These are phyloP conservation scores for Taiozyma sp. DNA, from an alignment of 1,139 yeast species.

Conservation along the genomic window DNA sequence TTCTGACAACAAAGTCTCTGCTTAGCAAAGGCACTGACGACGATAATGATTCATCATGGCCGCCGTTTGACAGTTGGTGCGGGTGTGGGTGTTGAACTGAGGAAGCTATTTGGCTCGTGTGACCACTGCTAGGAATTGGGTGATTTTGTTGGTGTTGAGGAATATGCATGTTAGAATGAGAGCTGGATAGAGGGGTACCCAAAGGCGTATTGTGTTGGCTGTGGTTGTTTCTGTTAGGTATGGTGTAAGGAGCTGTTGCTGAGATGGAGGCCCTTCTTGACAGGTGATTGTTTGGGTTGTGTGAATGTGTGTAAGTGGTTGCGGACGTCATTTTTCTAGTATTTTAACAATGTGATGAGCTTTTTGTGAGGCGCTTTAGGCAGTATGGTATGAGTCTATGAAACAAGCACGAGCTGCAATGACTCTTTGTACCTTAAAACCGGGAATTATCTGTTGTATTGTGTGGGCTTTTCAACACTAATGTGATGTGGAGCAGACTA, in stretches of 20 bases:
- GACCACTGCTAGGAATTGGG: background rate
- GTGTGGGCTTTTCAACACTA: background rate
- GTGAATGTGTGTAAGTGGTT: conserved; percentile 8
- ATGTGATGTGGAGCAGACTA: background rate
- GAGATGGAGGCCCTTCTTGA: conserved; percentile 24
- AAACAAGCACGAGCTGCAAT: background rate
- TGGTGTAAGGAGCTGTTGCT: conserved; percentile 22
- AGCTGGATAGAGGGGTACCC: conserved; percentile 10
- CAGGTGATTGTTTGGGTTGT: conserved; percentile 18
- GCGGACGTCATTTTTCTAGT: background rate
- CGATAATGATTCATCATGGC: conserved; percentile 20
- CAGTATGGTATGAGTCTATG: background rate
- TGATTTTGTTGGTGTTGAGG: conserved; percentile 11
- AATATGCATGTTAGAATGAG: conserved; percentile 12
- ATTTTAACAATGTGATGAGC: background rate
- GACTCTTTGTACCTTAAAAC: background rate
- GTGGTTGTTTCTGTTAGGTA: conserved; percentile 15
- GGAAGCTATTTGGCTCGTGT: conserved; percentile 3
- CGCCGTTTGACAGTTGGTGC: background rate
- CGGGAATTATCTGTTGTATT: background rate
- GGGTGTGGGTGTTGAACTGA: conserved; percentile 1
- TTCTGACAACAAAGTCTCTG: conserved; percentile 72
- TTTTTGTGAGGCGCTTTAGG: background rate
- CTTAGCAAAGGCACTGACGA: conserved; percentile 45
- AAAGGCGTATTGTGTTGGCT: background rate